These are phyloP conservation scores for Aspergillus fijiensis DNA, from an alignment of 2,329 filamentous ascomycete species.

Conservation along the genomic window DNA sequence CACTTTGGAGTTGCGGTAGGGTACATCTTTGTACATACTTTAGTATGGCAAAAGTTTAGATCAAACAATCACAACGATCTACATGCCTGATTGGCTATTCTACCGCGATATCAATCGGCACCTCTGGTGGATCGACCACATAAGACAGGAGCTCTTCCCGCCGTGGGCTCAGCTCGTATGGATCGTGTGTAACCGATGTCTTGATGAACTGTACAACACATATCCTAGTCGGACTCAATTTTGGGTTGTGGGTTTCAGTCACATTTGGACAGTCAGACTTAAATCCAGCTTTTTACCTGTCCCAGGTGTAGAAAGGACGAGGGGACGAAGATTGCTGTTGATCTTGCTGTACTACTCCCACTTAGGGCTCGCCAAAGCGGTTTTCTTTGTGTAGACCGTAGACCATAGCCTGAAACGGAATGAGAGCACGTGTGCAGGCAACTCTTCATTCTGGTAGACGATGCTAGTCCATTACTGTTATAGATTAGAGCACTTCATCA, in stretches of 20 bases:
- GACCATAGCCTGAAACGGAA: neutral
- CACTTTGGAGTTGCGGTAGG: slow-evolving; percentile 5
- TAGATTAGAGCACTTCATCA: neutral
- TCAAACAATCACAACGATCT: neutral
- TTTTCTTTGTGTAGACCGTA: neutral
- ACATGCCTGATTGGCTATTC: neutral
- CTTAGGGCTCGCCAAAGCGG: neutral
- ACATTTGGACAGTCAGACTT: neutral
- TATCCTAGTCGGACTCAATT: neutral
- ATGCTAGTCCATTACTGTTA: neutral
- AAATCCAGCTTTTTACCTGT: neutral
- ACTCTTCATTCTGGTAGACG: neutral
- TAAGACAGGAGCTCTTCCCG: neutral
- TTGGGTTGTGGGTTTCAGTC: neutral
- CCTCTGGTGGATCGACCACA: neutral
- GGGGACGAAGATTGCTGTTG: neutral
- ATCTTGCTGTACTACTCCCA: neutral
- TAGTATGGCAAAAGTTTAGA: slow-evolving; percentile 4
- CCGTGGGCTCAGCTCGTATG: neutral
- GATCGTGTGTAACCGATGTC: neutral
- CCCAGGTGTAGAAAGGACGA: neutral
- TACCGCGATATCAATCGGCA: neutral
- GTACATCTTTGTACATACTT: neutral
- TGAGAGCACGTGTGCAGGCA: neutral
- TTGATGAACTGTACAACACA: neutral